A percentile compares a stretch with the other conserved stretches of the same genome.
phyloP scores from a whole-genome alignment of 192 early-diverging fungal genomes.

The Coemansia sp. region DNA sequence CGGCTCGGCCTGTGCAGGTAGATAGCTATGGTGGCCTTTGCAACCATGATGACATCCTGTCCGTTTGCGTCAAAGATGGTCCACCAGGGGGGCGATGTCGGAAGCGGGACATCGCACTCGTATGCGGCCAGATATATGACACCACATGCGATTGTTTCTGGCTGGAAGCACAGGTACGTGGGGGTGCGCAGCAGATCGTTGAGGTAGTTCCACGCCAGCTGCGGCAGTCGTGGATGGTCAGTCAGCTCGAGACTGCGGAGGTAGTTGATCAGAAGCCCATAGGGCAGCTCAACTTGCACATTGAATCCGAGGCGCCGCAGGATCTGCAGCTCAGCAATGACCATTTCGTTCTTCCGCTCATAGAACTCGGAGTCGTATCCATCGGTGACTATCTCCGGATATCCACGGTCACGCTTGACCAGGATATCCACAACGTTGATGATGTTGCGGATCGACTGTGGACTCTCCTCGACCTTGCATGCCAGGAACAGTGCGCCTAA shows the following conservation, averaged over 20 bases:
- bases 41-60: slow-evolving; percentile 65
- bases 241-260: slow-evolving; percentile 76
- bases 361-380: slow-evolving; percentile 64
- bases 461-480: slow-evolving; percentile 80
- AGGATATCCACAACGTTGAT: slow-evolving; percentile 79
- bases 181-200: slow-evolving; percentile 76
- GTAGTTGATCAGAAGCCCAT: slow-evolving; percentile 94
- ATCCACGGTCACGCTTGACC: slow-evolving; percentile 58
- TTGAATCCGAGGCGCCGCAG: slow-evolving; percentile 88
- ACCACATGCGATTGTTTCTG: slow-evolving; percentile 76
- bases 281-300: slow-evolving; percentile 95
- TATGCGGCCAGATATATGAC: slow-evolving; percentile 82
- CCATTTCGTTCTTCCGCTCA: slow-evolving; percentile 77
- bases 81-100: slow-evolving; percentile 82
- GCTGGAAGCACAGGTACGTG: slow-evolving; percentile 51
- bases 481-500: slow-evolving; percentile 76
- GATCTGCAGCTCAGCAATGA: slow-evolving; percentile 85
- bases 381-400: slow-evolving; percentile 58
- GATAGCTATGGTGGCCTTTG: slow-evolving; percentile 62
- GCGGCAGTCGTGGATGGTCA: slow-evolving; percentile 73
- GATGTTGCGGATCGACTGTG: slow-evolving; percentile 75
- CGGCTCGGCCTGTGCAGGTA: slow-evolving; percentile 57
- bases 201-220: slow-evolving; percentile 90
- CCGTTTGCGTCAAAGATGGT: slow-evolving; percentile 73
- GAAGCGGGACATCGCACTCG: slow-evolving; percentile 64